These are phyloP conservation scores for Pythium myriotylum DNA, from an alignment of 352 stramenopile genomes.

Conservation along the genomic window DNA sequence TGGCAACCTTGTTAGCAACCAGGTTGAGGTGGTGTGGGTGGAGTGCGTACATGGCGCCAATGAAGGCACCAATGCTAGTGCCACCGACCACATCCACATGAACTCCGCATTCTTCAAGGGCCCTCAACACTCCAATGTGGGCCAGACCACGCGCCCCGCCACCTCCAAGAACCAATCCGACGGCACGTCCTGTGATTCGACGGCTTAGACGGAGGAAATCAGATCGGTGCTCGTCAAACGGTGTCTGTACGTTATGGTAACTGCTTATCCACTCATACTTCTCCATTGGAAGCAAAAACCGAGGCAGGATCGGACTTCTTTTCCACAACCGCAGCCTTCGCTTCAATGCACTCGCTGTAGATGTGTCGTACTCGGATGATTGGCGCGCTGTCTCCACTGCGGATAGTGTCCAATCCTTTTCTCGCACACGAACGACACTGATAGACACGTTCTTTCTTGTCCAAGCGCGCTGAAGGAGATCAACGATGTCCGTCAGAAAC, in stretches of 20 bases:
- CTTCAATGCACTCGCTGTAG: constrained; percentile 54
- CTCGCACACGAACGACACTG: constrained; percentile 77
- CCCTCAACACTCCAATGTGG: constrained; percentile 93
- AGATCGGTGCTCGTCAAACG: constrained; percentile 67
- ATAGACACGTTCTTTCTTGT: constrained; percentile 73
- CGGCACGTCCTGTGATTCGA: constrained; percentile 90
- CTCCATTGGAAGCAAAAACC: constrained; percentile 77
- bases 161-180: constrained; percentile 94
- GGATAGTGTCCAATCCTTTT: constrained; percentile 74
- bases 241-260: constrained; percentile 86
- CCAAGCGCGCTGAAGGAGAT: constrained; percentile 68
- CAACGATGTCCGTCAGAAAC: constrained; percentile 74
- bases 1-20: constrained; percentile 57
- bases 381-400: constrained; percentile 53
- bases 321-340: constrained; percentile 61
- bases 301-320: constrained; percentile 59
- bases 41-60: constrained; percentile 79
- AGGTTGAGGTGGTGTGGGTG: constrained; percentile 70
- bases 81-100: constrained; percentile 94
- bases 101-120: constrained; percentile 91
- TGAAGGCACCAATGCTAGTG: constrained; percentile 89
- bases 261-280: constrained; percentile 87
- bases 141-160: constrained; percentile 92
- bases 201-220: constrained; percentile 89
- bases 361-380: constrained; percentile 48